Conservation (phyloP, 2,329 filamentous ascomycete genomes). For the Fusarium bactridioides region DNA sequence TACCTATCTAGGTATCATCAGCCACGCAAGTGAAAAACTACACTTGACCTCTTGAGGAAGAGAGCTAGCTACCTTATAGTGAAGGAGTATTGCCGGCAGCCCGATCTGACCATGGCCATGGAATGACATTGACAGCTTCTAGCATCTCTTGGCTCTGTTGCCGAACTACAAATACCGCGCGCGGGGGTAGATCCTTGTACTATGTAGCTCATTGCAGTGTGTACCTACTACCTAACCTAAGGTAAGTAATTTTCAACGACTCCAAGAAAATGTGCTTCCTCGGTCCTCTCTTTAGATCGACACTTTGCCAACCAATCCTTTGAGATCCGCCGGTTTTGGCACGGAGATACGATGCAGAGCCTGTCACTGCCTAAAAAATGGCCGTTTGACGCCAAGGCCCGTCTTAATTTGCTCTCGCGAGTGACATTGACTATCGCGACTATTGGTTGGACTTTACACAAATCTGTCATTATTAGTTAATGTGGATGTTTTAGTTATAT, state of each 20-base stretch:
- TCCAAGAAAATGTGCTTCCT: not conserved
- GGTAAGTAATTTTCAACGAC: not conserved
- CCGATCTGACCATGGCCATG: not conserved
- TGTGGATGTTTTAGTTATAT: not conserved
- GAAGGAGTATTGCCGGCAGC: conserved; percentile 1
- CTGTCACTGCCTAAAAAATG: conserved; percentile 8
- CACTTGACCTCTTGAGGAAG: not conserved
- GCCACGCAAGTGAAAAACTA: not conserved
- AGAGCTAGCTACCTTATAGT: not conserved
- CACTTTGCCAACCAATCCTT: not conserved
- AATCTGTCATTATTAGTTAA: not conserved
- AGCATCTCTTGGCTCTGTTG: not conserved
- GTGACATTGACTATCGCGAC: conserved; percentile 13
- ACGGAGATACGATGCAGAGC: conserved; percentile 29
- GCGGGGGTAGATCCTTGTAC: not conserved
- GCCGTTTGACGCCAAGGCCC: not conserved
- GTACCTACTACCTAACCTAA: not conserved
- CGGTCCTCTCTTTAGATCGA: not conserved
- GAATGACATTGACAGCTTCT: not conserved
- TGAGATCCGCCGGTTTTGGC: conserved; percentile 31
- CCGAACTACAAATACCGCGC: not conserved
- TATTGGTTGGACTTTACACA: conserved; percentile 7
- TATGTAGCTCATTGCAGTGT: not conserved
- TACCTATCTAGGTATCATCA: not conserved
- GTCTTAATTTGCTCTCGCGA: not conserved